These are phyloP conservation scores for Ophiostoma novo-ulmi DNA, from an alignment of 2,329 filamentous ascomycete genomes.

Conservation along the genomic window DNA sequence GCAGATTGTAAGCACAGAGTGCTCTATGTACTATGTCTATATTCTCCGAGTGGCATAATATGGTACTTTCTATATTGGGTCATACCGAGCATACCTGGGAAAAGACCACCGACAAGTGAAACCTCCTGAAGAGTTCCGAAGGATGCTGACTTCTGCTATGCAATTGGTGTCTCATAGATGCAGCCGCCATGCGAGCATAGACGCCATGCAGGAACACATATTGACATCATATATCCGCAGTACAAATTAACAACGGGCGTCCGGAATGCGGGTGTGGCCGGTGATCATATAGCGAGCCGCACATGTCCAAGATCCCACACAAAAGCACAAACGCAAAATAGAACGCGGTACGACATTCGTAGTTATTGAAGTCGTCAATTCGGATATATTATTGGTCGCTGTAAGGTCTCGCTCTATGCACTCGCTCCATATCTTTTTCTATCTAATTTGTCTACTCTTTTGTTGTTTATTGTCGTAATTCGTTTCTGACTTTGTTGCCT, in stretches of 20 bases:
- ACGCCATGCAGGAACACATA: slow-evolving; percentile 4
- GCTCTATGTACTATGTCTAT: background rate
- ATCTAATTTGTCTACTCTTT: background rate
- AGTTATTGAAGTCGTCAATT: background rate
- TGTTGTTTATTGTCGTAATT: slow-evolving; percentile 6
- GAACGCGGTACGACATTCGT: background rate
- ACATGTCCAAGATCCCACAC: background rate
- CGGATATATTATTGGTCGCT: slow-evolving; percentile 6
- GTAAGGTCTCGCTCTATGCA: background rate
- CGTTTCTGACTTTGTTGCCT: background rate
- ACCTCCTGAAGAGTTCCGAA: background rate
- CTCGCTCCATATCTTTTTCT: background rate
- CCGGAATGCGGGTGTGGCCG: slow-evolving; percentile 11
- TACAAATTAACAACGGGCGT: background rate
- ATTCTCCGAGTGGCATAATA: background rate
- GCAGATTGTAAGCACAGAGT: background rate
- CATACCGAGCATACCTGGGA: background rate
- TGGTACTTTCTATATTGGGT: background rate
- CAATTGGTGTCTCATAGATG: background rate
- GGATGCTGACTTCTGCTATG: background rate
- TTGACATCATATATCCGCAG: background rate
- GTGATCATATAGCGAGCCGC: background rate
- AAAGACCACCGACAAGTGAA: background rate
- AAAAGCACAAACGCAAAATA: background rate
- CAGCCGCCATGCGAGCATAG: background rate